These are phyloP conservation scores for Cyclotella atomus DNA, from an alignment of 108 stramenopile species.

Conservation along the genomic window DNA sequence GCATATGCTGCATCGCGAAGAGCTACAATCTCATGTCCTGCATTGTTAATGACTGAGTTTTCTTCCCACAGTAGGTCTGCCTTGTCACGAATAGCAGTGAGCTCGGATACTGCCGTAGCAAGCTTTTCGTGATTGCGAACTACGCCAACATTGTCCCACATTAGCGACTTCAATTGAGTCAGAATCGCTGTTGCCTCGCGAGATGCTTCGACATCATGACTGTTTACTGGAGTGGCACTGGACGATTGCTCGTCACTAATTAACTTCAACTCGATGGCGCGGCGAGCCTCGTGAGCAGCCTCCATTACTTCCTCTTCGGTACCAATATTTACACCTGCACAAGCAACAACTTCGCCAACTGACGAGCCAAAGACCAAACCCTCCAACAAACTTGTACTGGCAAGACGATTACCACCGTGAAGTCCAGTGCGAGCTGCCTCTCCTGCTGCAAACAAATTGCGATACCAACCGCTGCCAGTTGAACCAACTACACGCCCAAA, in stretches of 20 bases:
- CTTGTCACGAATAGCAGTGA: conserved; percentile 62
- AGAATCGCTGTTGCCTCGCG: conserved; percentile 60
- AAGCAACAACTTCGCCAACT: conserved; percentile 83
- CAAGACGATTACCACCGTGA: conserved; percentile 94
- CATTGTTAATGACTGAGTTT: background rate
- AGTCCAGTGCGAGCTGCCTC: conserved; percentile 94
- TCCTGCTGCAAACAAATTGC: conserved; percentile 85
- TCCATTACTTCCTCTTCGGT: conserved; percentile 17
- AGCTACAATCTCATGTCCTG: conserved; percentile 68
- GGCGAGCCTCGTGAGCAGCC: conserved; percentile 3
- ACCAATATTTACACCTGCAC: conserved; percentile 34
- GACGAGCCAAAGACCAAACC: conserved; percentile 92
- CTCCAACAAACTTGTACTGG: conserved; percentile 93
- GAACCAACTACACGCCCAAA: conserved; percentile 65
- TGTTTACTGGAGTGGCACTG: background rate
- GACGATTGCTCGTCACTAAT: background rate
- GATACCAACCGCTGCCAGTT: conserved; percentile 24
- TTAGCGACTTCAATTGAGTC: conserved; percentile 62
- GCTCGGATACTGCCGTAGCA: conserved; percentile 59
- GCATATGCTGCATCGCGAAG: conserved; percentile 83
- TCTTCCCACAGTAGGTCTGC: conserved; percentile 61
- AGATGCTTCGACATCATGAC: background rate
- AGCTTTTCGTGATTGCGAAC: conserved; percentile 82
- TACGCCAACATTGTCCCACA: conserved; percentile 96
- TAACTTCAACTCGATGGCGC: conserved; percentile 20